Conservation (phyloP, 2,329 filamentous ascomycete genomes). For the Trichophyton simii region DNA sequence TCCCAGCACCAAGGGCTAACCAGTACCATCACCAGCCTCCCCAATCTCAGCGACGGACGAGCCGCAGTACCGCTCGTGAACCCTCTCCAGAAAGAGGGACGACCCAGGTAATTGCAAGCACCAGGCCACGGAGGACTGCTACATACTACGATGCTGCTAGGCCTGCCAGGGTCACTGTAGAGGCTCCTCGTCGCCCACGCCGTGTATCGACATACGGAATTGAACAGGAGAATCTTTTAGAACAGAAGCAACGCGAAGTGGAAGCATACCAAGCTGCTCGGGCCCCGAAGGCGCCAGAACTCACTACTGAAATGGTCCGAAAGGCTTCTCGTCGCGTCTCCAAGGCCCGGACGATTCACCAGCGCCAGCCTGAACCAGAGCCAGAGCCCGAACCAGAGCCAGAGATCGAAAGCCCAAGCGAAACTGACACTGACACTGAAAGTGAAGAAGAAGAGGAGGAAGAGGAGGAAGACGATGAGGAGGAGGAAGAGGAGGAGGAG, state of each 20-base stretch:
- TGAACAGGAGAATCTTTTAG: constrained; percentile 19
- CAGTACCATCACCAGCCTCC: neutral
- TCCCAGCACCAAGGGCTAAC: constrained; percentile 16
- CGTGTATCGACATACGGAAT: constrained; percentile 23
- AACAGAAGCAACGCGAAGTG: constrained; percentile 26
- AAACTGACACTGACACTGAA: neutral
- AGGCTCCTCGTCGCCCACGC: constrained; percentile 23
- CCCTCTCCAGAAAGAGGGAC: constrained; percentile 23
- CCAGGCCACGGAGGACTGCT: constrained; percentile 17
- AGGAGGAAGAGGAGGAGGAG: neutral
- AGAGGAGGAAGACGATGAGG: neutral
- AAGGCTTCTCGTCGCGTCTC: constrained; percentile 6
- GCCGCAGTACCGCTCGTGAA: constrained; percentile 21
- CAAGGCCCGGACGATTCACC: neutral
- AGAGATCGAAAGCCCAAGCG: neutral
- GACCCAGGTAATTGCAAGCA: constrained; percentile 16
- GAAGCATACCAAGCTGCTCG: constrained; percentile 31
- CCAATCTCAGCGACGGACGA: constrained; percentile 9
- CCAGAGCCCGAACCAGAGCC: neutral
- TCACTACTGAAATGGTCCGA: constrained; percentile 9
- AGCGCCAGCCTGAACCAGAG: neutral
- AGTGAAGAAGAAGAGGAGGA: neutral
- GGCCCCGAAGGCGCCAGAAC: constrained; percentile 6
- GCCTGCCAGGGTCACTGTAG: constrained; percentile 24
- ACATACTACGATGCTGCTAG: constrained; percentile 25